phyloP scores from a whole-genome alignment of 495 filamentous ascomycete species.

The Penicillium chermesinum region DNA sequence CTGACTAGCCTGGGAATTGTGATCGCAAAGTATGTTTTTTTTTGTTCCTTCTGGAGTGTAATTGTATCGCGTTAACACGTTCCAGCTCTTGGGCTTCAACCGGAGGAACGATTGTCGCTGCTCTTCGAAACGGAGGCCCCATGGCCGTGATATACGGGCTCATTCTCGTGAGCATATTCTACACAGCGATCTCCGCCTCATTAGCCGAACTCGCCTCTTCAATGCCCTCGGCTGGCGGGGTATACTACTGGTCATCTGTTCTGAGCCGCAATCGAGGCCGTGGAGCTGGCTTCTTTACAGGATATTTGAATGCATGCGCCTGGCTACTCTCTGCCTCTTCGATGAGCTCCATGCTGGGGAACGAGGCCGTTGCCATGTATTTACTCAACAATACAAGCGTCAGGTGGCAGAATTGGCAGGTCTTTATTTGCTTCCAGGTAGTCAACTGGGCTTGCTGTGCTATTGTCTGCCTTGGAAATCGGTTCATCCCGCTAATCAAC shows the following conservation, averaged over 20 bases:
- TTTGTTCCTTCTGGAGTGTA: neutral
- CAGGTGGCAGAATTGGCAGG: conserved; percentile 59
- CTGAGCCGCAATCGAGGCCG: conserved; percentile 60
- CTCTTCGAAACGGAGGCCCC: conserved; percentile 42
- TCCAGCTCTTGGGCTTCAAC: conserved; percentile 40
- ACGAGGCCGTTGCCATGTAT: conserved; percentile 65
- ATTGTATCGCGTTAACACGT: neutral
- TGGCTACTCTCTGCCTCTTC: conserved; percentile 66
- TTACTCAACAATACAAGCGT: conserved; percentile 55
- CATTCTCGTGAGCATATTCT: conserved; percentile 38
- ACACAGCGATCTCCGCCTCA: conserved; percentile 40
- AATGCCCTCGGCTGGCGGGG: conserved; percentile 74
- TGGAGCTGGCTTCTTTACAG: conserved; percentile 62
- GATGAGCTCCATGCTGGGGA: conserved; percentile 59
- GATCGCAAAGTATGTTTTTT: conserved; percentile 38
- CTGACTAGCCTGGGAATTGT: conserved; percentile 43
- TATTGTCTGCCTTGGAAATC: conserved; percentile 63
- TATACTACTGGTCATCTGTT: conserved; percentile 77
- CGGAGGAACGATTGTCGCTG: conserved; percentile 40
- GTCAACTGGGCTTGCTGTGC: conserved; percentile 58
- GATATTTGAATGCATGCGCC: conserved; percentile 68
- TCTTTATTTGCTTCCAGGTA: conserved; percentile 64
- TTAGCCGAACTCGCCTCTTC: conserved; percentile 66
- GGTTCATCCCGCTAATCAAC: conserved; percentile 57
- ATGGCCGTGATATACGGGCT: conserved; percentile 42